Conservation (phyloP, 108 stramenopile species). For the Licmophora abbreviata region DNA sequence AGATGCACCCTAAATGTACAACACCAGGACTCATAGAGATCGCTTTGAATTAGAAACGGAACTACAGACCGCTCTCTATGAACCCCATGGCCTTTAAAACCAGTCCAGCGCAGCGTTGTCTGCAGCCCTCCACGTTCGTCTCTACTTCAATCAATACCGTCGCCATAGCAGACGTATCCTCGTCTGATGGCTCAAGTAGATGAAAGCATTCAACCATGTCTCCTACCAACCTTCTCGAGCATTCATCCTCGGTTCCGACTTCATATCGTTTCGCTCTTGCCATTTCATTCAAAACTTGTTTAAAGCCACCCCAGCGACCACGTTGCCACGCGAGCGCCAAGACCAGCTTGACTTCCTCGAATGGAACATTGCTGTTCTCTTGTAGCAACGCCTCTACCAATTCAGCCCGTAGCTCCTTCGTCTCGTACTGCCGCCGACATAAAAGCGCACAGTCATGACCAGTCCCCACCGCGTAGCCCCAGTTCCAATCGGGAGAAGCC, state of each 20-base stretch:
- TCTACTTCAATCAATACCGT: constrained; percentile 16
- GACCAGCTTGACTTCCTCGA: constrained; percentile 78
- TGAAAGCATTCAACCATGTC: constrained; percentile 53
- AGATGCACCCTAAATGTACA: background rate
- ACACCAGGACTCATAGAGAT: background rate
- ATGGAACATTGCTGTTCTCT: constrained; percentile 8
- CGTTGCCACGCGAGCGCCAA: constrained; percentile 62
- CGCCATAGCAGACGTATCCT: constrained; percentile 34
- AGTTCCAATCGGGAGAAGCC: constrained; percentile 66
- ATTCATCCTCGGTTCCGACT: constrained; percentile 21
- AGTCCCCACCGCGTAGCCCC: constrained; percentile 71
- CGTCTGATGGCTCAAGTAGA: constrained; percentile 8
- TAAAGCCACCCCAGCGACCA: constrained; percentile 55
- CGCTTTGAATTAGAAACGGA: background rate
- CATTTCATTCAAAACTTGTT: constrained; percentile 50
- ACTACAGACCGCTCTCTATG: constrained; percentile 41
- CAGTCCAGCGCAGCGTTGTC: constrained; percentile 54
- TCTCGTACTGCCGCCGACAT: constrained; percentile 46
- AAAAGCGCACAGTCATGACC: constrained; percentile 77
- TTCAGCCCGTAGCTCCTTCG: constrained; percentile 20
- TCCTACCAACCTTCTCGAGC: constrained; percentile 29
- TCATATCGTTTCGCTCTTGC: constrained; percentile 66
- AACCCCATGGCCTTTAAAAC: constrained; percentile 71
- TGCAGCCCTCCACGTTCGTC: constrained; percentile 28
- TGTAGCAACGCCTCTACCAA: constrained; percentile 40